These are phyloP conservation scores for Rhizopus sp. DNA, from an alignment of 371 early-diverging fungal genomes.

Conservation along the genomic window DNA sequence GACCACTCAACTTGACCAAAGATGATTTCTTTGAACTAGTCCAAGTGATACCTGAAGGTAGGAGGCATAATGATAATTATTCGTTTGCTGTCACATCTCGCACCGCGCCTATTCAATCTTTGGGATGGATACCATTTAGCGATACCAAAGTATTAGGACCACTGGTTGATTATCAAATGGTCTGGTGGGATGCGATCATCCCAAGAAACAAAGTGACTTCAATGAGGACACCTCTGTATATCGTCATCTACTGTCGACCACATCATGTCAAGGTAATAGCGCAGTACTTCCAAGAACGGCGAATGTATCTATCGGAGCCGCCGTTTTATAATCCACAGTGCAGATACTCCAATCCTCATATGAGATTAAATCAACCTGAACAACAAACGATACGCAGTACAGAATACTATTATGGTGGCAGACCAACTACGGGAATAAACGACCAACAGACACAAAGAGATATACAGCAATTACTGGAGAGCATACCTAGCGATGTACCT, in stretches of 20 bases:
- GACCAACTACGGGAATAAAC: not conserved
- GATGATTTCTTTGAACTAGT: conserved; percentile 44
- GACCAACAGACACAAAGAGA: conserved; percentile 31
- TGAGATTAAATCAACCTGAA: not conserved
- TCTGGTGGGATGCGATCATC: conserved; percentile 55
- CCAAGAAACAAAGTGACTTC: conserved; percentile 38
- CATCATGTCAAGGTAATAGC: conserved; percentile 14
- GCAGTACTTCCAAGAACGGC: conserved; percentile 18
- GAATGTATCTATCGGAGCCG: conserved; percentile 28
- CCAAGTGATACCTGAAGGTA: conserved; percentile 34
- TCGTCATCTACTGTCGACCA: conserved; percentile 44
- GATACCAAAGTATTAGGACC: conserved; percentile 50
- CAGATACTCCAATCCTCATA: conserved; percentile 37
- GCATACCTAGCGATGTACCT: conserved; percentile 34
- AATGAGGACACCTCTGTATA: conserved; percentile 36
- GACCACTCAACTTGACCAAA: conserved; percentile 28
- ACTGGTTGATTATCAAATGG: conserved; percentile 31
- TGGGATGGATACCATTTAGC: conserved; percentile 51
- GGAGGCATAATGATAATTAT: conserved; percentile 32
- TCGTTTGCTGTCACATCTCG: conserved; percentile 34
- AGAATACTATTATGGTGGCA: not conserved
- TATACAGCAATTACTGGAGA: conserved; percentile 38
- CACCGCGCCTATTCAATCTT: conserved; percentile 24
- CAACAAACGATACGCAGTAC: not conserved
- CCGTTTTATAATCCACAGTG: conserved; percentile 42